Conservation (phyloP, 192 early-diverging fungal genomes). For the Coemansia sp. region DNA sequence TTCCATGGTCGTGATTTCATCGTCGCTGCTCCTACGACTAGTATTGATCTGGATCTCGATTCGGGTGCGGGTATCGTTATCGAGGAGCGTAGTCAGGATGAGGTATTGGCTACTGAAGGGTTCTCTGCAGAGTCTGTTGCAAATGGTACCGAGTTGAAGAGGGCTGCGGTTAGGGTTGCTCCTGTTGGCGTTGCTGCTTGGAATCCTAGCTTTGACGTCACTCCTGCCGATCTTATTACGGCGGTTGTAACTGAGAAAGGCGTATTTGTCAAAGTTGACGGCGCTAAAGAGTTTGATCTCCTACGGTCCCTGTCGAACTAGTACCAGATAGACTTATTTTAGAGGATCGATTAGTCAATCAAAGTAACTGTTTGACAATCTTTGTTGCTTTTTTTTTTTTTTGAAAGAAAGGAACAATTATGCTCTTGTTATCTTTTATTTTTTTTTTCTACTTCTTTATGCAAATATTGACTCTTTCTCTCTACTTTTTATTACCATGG, state of each 20-base stretch:
- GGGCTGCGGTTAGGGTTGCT: constrained; percentile 71
- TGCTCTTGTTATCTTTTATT: background rate
- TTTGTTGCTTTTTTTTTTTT: background rate
- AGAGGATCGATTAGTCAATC: background rate
- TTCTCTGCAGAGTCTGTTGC: constrained; percentile 40
- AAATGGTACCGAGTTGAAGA: constrained; percentile 38
- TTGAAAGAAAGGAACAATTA: background rate
- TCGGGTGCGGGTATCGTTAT: constrained; percentile 80
- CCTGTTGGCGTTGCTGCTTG: constrained; percentile 86
- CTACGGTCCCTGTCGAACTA: background rate
- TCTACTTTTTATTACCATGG: background rate
- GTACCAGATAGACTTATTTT: background rate
- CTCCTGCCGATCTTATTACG: constrained; percentile 81
- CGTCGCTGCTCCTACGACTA: constrained; percentile 94
- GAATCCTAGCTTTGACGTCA: constrained; percentile 98
- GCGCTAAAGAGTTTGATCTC: constrained; percentile 57
- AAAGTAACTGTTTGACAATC: background rate
- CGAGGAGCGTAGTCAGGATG: constrained; percentile 75
- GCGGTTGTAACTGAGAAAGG: constrained; percentile 93
- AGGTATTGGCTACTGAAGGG: constrained; percentile 64
- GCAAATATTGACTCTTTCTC: too few species aligned
- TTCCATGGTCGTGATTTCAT: constrained; percentile 86
- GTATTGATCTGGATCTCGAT: constrained; percentile 75
- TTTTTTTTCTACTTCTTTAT: background rate
- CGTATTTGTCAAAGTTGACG: constrained; percentile 61